Base-by-base conservation (phyloP, 2,329 filamentous ascomycete genomes). In the Cordyceps cateniannulata region DNA sequence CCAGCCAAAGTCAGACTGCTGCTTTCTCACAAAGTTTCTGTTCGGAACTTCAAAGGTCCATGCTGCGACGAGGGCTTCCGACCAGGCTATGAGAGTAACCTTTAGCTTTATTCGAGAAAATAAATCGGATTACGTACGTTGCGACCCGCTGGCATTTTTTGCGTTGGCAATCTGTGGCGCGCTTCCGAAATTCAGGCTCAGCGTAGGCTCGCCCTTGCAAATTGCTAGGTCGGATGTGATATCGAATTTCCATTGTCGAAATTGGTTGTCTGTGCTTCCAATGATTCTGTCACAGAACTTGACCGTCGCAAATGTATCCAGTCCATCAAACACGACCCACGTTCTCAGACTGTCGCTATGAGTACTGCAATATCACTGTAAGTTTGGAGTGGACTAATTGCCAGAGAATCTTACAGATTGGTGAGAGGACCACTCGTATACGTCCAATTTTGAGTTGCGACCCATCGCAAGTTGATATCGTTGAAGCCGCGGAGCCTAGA, bases 1-100 rank as follows among this genome's bases (percentile, higher is more conserved):
- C 85, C 84, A 87, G 2, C 85, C 85, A 68, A 86, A 86, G 67
- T 86, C 83, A 8, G 76, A 82, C 67, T 86, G 81, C 66, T 86
- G 79, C 66, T 87, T 86, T 32, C 84, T 77, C 40, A 86, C 80
- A 35, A 48, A 53, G 18, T 62, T 55, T 27, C 53, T 44, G 27
- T 62, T 62, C 3, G 60, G 60, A 2, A 58, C 25, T 9, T 57
- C 60, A 18, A 57, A 62, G 3, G 60, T 27, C 38, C 47, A 58
- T n/a, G 42, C 44, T 12, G 54, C 54, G 3, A 62, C 20, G 10
- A 54, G 35, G 10, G n/a, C 29, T 12, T 35, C 9, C 5, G 60
- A 42, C 60, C 60, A 62, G 0, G 53, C 60, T 62, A 42, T 1
- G 18, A n/a, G 16, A 45, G n/a, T 45, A n/a, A 50, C 16, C 18